Percentiles rank a stretch among this genome's conserved stretches.
phyloP scores from a whole-genome alignment of 371 early-diverging fungal genomes.

The Saksenaea oblongispora region DNA sequence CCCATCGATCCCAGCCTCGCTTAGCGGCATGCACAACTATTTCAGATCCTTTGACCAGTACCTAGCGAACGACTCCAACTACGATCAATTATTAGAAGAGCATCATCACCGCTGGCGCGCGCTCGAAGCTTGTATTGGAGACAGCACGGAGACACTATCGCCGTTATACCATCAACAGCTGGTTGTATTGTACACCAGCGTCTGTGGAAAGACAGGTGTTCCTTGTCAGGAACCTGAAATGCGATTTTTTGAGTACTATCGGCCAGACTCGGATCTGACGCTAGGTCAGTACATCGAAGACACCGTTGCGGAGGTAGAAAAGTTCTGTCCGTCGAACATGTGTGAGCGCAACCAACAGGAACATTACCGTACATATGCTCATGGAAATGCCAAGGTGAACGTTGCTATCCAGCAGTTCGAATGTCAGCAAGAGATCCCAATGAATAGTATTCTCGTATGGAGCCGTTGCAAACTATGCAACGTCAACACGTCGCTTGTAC shows the following conservation, averaged over 20 bases:
- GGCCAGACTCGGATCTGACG: conserved; percentile 74
- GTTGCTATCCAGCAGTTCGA: conserved; percentile 68
- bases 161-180: conserved; percentile 74
- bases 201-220: conserved; percentile 53
- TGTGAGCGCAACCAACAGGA: conserved; percentile 74
- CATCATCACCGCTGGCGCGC: conserved; percentile 50
- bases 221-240: conserved; percentile 78
- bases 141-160: conserved; percentile 52
- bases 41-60: conserved; percentile 28
- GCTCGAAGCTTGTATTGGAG: conserved; percentile 54
- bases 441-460: conserved; percentile 79
- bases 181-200: conserved; percentile 63
- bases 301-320: conserved; percentile 68
- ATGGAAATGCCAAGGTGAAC: conserved; percentile 74
- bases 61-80: conserved; percentile 43
- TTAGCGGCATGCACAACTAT: conserved; percentile 26
- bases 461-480: conserved; percentile 77
- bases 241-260: conserved; percentile 81
- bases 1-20: conserved; percentile 15
- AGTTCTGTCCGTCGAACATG: conserved; percentile 63
- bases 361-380: conserved; percentile 86
- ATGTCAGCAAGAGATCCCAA: conserved; percentile 55
- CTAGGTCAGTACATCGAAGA: conserved; percentile 88
- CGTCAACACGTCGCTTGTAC: conserved; percentile 59
- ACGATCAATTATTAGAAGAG: conserved; percentile 55